A percentile compares a stretch with the other conserved stretches of the same genome.
Conservation (phyloP, 1,284 basidiomycete genomes). For the Ceratobasidium sp. region DNA sequence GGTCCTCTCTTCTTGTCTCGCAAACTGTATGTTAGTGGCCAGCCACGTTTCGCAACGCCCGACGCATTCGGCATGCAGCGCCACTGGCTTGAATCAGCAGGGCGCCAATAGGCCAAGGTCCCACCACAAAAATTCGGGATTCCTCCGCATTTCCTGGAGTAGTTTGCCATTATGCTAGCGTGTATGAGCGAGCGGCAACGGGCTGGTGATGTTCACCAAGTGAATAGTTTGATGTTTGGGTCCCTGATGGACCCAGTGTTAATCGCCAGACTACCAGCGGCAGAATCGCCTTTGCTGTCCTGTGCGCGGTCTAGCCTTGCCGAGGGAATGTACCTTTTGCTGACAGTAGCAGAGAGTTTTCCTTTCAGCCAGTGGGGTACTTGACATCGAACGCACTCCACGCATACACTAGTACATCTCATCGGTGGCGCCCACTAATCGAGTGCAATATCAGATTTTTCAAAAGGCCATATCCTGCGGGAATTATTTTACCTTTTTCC, state of each 20-base stretch:
- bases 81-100: constrained; percentile 11
- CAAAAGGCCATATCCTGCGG: not conserved
- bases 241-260: not conserved
- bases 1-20: constrained; percentile 6
- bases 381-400: not conserved
- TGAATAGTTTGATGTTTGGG: constrained; percentile 13
- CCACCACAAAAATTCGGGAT: constrained; percentile 4
- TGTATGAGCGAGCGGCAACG: not conserved
- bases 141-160: not conserved
- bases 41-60: constrained; percentile 5
- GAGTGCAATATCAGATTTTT: not conserved
- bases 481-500: not conserved
- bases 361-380: not conserved
- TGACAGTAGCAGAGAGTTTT: not conserved
- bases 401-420: not conserved
- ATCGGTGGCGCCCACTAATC: not conserved
- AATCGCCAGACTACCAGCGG: not conserved
- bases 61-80: not conserved
- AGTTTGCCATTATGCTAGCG: not conserved
- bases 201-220: constrained; percentile 1
- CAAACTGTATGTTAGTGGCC: not conserved
- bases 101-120: constrained; percentile 1
- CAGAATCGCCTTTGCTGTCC: constrained; percentile 10
- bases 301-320: not conserved
- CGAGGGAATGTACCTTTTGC: not conserved